Percentiles rank a stretch among this genome's conserved stretches.
Evolutionary conservation across 352 stramenopile species (phyloP).

Genomic region (Pythium pectinolyticum): DNA sequence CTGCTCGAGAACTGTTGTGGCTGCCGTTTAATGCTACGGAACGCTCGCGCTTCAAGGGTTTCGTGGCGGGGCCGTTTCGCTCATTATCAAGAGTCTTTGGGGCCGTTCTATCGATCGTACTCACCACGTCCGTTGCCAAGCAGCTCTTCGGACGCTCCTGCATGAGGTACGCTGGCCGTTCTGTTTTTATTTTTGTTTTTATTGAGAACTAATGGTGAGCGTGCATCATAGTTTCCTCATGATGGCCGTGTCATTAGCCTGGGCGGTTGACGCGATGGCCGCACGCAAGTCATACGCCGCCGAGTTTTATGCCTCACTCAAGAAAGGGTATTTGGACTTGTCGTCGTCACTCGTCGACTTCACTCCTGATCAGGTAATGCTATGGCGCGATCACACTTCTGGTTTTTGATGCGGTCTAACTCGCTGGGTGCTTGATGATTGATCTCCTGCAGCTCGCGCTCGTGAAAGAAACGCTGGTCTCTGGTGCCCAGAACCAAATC

Average conservation of each 20-base stretch:
- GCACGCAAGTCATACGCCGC: conserved; percentile 80
- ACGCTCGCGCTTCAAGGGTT: conserved; percentile 74
- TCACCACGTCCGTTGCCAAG: conserved; percentile 51
- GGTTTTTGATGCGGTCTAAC: too few species aligned
- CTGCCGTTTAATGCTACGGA: conserved; percentile 75
- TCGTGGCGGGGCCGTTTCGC: conserved; percentile 77
- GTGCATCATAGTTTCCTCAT: conserved; percentile 63
- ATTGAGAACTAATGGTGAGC: too few species aligned
- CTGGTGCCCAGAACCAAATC: conserved; percentile 80
- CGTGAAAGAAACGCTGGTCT: conserved; percentile 77
- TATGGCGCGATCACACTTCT: too few species aligned
- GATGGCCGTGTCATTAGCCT: conserved; percentile 55
- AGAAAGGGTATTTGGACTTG: conserved; percentile 80
- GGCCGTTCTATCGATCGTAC: conserved; percentile 65
- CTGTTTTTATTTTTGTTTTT: neutral
- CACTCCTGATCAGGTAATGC: conserved; percentile 83
- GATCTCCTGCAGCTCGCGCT: conserved; percentile 49
- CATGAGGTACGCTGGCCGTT: conserved; percentile 45
- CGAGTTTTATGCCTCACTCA: conserved; percentile 84
- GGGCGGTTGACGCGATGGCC: conserved; percentile 70
- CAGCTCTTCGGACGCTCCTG: conserved; percentile 48
- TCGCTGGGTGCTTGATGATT: neutral
- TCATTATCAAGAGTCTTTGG: conserved; percentile 79
- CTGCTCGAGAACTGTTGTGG: conserved; percentile 83
- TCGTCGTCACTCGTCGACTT: conserved; percentile 80